Evolutionary conservation across 495 filamentous ascomycete genomes (phyloP), one percentile per base, ranked within the genome.

Genomic region (Trichocladium antarcticum): DNA sequence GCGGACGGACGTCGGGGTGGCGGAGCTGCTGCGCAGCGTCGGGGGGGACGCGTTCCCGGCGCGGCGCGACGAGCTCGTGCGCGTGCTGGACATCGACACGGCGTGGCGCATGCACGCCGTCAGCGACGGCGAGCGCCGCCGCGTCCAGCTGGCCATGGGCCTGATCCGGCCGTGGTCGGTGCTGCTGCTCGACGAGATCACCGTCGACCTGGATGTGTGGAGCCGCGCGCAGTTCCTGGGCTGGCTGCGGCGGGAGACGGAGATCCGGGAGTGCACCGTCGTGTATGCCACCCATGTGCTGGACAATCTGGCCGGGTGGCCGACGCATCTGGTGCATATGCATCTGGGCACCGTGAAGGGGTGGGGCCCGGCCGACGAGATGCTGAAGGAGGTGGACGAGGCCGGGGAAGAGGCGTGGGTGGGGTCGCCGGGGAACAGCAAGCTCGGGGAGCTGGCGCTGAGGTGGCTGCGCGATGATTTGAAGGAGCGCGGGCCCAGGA

Each of bases 271-370:
- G 9, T 95, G 88, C 61, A 95, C 92, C 2, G 84, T 99, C 55
- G 89, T 97, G 21, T 99, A 99, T 66, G 92, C 92, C 20, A 97
- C 92, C 16, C 92, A 99, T 63, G 95, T 99, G 45, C 64, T 99
- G 57, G 92, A 99, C 61, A 93, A 94, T 54, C 64, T 96, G 21
- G 86, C 85, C 0, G 78, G 78, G 29, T 99, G 92, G 92, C 92
- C 92, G 42, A 94, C 83, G 0, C 89, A 99, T 68, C 66, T 99
- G 42, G 89, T 95, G 42, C 89, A 96, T 57, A 95, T 97, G 89
- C 80, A 85, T 59, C 59, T 90, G 34, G 92, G 92, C 3, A 78
- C 69, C 44, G 84, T 97, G 35, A 88, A 85, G 71, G 82, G 84
- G 58, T 88, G 81, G 81, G 93, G 92, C 0, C 64, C 68, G 20